These are phyloP conservation scores for Fusarium solani-melongenae DNA, from an alignment of 2,329 filamentous ascomycete genomes.

Conservation along the genomic window DNA sequence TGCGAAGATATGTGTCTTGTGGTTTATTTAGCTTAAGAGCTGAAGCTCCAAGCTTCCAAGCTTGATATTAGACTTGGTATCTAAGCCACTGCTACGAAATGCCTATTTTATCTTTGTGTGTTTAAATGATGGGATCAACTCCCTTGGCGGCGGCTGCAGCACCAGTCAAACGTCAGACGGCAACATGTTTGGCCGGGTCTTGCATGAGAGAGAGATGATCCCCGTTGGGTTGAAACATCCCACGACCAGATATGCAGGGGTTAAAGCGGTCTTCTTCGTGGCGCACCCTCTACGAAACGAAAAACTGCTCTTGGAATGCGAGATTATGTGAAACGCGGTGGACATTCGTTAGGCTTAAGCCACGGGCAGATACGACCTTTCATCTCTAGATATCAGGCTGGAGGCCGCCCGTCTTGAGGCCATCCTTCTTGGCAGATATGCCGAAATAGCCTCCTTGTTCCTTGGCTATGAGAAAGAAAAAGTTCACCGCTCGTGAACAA, in stretches of 20 bases:
- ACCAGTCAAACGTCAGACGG: slow-evolving; percentile 4
- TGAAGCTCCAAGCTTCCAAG: neutral
- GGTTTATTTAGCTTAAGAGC: neutral
- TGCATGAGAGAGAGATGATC: neutral
- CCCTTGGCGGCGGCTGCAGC: slow-evolving; percentile 10
- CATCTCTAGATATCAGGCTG: neutral
- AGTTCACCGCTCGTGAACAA: slow-evolving; percentile 70
- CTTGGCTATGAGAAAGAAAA: neutral
- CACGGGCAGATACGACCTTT: neutral
- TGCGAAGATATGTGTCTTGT: neutral
- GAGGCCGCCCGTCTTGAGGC: neutral
- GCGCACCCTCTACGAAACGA: slow-evolving; percentile 2
- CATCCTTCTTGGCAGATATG: neutral
- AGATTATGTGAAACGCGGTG: neutral
- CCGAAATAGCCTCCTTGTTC: neutral
- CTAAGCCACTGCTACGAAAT: neutral
- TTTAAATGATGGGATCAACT: neutral
- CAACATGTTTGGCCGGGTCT: neutral
- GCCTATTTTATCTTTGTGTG: neutral
- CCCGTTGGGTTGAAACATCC: neutral
- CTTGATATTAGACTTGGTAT: neutral
- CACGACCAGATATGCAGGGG: neutral
- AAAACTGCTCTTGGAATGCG: neutral
- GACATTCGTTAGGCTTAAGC: neutral
- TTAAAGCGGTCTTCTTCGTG: neutral